A percentile compares a stretch with the other conserved stretches of the same genome.
Conservation (phyloP, 805 yeast species). For the Metschnikowia borealis region DNA sequence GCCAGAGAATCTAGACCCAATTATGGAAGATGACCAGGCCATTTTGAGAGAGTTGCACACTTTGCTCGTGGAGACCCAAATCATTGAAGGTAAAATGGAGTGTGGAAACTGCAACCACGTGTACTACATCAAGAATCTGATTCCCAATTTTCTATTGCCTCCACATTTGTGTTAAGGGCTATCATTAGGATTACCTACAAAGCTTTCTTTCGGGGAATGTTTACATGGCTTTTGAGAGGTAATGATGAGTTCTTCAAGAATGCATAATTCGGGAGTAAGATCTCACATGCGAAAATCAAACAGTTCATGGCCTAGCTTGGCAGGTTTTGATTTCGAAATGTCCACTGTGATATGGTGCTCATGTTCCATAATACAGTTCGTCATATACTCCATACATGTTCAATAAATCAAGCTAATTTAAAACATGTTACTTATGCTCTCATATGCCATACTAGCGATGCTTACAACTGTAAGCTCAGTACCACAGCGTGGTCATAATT, state of each 20-base stretch:
- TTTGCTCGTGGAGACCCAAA: constrained; percentile 78
- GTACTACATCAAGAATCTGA: constrained; percentile 86
- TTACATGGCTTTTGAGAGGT: neutral
- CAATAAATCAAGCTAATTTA: neutral
- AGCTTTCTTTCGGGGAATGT: neutral
- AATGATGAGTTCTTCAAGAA: neutral
- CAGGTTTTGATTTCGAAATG: neutral
- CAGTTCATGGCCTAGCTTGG: neutral
- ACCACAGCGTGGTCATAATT: neutral
- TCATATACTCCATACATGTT: neutral
- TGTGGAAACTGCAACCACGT: constrained; percentile 84
- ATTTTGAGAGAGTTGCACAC: constrained; percentile 73
- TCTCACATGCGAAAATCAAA: neutral
- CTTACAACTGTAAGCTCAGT: too few relatives aligned
- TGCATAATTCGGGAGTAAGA: neutral
- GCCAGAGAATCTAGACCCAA: constrained; percentile 55
- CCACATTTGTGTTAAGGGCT: constrained; percentile 69
- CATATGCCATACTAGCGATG: neutral
- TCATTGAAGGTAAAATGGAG: constrained; percentile 82
- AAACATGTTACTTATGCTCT: too few relatives aligned
- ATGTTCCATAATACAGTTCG: neutral
- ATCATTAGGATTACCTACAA: too few relatives aligned
- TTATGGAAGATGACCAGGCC: constrained; percentile 47
- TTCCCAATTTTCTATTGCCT: constrained; percentile 90
- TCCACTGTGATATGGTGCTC: neutral